phyloP scores from a whole-genome alignment of 2,329 filamentous ascomycete species.

The Balansia obtecta region DNA sequence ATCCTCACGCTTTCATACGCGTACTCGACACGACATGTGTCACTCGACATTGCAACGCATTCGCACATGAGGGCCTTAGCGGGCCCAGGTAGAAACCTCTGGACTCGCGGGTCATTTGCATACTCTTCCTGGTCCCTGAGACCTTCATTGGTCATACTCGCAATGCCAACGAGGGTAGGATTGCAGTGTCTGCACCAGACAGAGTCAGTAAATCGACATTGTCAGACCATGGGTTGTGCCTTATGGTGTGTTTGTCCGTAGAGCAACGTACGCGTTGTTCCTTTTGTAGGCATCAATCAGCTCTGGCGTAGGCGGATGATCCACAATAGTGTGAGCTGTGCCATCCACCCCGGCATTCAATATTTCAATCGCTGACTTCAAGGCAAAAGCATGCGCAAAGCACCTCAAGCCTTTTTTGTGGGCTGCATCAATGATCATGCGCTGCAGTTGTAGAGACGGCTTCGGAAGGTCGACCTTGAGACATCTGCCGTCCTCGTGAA shows the following conservation, averaged over 20 bases:
- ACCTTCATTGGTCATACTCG: conserved; percentile 14
- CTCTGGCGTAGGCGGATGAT: conserved; percentile 13
- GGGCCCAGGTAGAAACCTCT: conserved; percentile 4
- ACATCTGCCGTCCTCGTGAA: conserved; percentile 33
- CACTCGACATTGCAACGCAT: conserved; percentile 4
- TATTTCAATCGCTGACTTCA: conserved; percentile 16
- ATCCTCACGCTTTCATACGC: conserved; percentile 8
- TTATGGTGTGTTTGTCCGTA: neutral
- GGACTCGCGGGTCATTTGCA: conserved; percentile 9
- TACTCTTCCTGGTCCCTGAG: conserved; percentile 10
- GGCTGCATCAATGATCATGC: conserved; percentile 26
- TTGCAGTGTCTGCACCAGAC: conserved; percentile 9
- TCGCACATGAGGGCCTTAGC: conserved; percentile 6
- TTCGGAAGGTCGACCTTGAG: conserved; percentile 24
- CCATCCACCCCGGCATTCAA: conserved; percentile 17
- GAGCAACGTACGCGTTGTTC: conserved; percentile 8
- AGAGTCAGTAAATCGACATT: neutral
- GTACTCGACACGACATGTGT: conserved; percentile 6
- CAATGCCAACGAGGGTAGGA: conserved; percentile 13
- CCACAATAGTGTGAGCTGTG: conserved; percentile 19
- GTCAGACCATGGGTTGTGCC: neutral
- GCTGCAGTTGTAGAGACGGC: conserved; percentile 31
- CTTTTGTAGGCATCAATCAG: conserved; percentile 13
- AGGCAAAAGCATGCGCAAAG: conserved; percentile 16
- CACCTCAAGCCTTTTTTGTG: conserved; percentile 14